Evolutionary conservation across 495 filamentous ascomycete genomes (phyloP).

Genomic region (Xylaria scruposa): DNA sequence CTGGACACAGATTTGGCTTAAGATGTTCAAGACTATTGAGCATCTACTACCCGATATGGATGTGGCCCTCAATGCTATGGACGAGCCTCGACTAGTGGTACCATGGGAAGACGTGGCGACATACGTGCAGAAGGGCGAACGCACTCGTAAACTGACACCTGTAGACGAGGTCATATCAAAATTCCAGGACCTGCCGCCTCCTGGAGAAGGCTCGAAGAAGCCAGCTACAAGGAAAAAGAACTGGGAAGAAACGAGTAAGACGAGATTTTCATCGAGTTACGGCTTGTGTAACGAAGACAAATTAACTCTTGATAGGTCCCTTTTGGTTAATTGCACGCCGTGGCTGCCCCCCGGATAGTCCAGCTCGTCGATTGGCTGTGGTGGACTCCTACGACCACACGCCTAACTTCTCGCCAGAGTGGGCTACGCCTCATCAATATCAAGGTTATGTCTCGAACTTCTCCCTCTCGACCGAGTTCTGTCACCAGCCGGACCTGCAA

Average conservation of each 20-base stretch:
- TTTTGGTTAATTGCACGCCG: conserved; percentile 69
- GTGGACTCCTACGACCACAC: conserved; percentile 47
- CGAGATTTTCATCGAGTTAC: conserved; percentile 12
- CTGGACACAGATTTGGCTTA: conserved; percentile 67
- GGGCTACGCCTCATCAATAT: conserved; percentile 51
- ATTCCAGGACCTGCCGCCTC: conserved; percentile 42
- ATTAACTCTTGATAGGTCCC: conserved; percentile 47
- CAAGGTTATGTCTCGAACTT: conserved; percentile 70
- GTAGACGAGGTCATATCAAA: conserved; percentile 40
- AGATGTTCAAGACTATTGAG: conserved; percentile 63
- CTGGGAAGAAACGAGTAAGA: conserved; percentile 55
- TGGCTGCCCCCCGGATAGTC: conserved; percentile 66
- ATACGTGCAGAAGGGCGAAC: conserved; percentile 60
- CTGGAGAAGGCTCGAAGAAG: conserved; percentile 38
- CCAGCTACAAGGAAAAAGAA: conserved; percentile 37
- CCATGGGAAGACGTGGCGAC: conserved; percentile 69
- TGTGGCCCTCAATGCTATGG: conserved; percentile 70
- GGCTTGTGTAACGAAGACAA: conserved; percentile 32
- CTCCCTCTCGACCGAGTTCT: conserved; percentile 69
- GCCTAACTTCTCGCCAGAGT: conserved; percentile 51
- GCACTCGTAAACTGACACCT: conserved; percentile 51
- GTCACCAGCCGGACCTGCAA: conserved; percentile 61
- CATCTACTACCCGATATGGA: conserved; percentile 74
- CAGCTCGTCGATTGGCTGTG: conserved; percentile 55
- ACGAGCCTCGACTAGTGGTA: conserved; percentile 71